Percentiles rank a stretch among this genome's conserved stretches.
phyloP scores from a whole-genome alignment of 208 protist species.

The Acanthamoeba royreba region DNA sequence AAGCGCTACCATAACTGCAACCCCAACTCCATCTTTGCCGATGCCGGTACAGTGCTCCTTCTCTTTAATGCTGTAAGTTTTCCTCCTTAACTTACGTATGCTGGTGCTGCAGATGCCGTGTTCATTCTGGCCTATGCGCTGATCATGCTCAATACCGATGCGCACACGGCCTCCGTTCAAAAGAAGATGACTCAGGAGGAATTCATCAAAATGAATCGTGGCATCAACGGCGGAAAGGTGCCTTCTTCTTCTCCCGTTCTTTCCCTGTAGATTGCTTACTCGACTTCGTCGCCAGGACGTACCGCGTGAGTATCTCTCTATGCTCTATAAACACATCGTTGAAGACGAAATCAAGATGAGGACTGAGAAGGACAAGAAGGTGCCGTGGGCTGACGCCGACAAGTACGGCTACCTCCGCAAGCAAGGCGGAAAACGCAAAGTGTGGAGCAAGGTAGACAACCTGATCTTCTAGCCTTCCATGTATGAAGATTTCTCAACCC shows the following conservation, averaged over 20 bases:
- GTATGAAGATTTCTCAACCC: not conserved
- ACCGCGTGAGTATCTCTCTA: not conserved
- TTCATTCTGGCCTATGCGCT: conserved; percentile 91
- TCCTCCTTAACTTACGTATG: not conserved
- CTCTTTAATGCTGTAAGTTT: not conserved
- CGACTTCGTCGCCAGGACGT: too few species aligned
- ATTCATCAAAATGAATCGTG: conserved; percentile 77
- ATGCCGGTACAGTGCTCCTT: conserved; percentile 64
- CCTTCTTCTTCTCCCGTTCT: too few species aligned
- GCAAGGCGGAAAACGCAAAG: not conserved
- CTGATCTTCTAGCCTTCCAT: not conserved
- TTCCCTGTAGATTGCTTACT: too few species aligned
- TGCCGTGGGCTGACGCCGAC: not conserved
- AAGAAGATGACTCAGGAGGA: conserved; percentile 88
- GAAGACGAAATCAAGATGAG: conserved; percentile 4
- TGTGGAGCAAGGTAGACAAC: not conserved
- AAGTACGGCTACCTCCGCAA: not conserved
- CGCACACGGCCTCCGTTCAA: conserved; percentile 93
- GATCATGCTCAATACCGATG: conserved; percentile 97
- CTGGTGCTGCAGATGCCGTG: conserved; percentile 69
- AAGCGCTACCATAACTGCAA: conserved; percentile 89
- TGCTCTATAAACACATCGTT: not conserved
- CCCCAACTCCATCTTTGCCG: conserved; percentile 76
- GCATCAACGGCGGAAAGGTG: conserved; percentile 1
- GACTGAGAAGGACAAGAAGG: not conserved